Percentiles rank a stretch among this genome's conserved stretches.
phyloP scores from a whole-genome alignment of 768 basidiomycete species.

The Lactarius akahatsu region DNA sequence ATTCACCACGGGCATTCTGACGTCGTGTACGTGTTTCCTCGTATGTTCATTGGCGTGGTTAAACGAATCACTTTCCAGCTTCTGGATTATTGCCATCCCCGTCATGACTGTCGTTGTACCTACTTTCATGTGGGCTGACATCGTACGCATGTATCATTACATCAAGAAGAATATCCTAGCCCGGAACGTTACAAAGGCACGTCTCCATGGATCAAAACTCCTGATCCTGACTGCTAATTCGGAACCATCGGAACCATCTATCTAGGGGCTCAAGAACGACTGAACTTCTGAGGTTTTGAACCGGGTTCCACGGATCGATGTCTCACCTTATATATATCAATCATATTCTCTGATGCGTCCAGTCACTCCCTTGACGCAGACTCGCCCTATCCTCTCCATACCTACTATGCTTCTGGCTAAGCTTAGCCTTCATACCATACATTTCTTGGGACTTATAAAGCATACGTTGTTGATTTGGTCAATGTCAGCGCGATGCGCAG shows the following conservation, averaged over 20 bases:
- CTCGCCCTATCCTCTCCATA: neutral
- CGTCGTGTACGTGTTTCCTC: constrained; percentile 27
- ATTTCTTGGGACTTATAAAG: neutral
- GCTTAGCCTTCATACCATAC: constrained; percentile 1
- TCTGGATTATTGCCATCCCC: constrained; percentile 66
- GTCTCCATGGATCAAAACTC: constrained; percentile 10
- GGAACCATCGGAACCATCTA: neutral
- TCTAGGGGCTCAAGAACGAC: constrained; percentile 7
- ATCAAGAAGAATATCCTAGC: constrained; percentile 43
- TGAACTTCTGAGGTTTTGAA: neutral
- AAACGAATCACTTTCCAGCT: constrained; percentile 39
- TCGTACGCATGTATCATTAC: constrained; percentile 47
- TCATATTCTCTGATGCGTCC: neutral
- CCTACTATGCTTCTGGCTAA: neutral
- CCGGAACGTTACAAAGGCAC: constrained; percentile 37
- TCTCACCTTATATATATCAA: neutral
- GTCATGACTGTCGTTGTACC: constrained; percentile 54
- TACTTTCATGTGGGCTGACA: constrained; percentile 52
- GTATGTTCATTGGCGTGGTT: constrained; percentile 2
- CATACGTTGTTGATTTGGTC: neutral
- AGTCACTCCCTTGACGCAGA: neutral
- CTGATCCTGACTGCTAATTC: constrained; percentile 6
- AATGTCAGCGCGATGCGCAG: neutral
- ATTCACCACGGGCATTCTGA: constrained; percentile 39
- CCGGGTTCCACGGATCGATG: neutral